These are phyloP conservation scores for Lichtheimia hyalospora DNA, from an alignment of 371 early-diverging fungal genomes.

Conservation along the genomic window DNA sequence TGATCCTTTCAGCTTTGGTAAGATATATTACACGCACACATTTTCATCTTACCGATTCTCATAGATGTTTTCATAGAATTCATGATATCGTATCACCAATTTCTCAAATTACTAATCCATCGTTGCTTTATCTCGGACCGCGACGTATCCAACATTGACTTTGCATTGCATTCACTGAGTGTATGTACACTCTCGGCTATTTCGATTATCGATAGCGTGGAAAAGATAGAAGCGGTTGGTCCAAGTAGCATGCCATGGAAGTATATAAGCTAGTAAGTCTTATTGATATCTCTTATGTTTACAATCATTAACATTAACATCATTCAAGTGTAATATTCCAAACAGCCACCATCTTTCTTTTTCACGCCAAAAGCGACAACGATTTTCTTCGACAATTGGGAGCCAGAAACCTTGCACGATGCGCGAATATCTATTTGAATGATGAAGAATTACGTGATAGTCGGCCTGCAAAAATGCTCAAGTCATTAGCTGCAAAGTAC, in stretches of 20 bases:
- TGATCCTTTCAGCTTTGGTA: neutral
- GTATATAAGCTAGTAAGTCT: slow-evolving; percentile 34
- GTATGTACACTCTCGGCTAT: slow-evolving; percentile 32
- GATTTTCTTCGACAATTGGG: slow-evolving; percentile 19
- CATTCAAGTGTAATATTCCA: slow-evolving; percentile 31
- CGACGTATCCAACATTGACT: slow-evolving; percentile 9
- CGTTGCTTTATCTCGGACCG: slow-evolving; percentile 16
- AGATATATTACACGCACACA: neutral
- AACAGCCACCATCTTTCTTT: slow-evolving; percentile 41
- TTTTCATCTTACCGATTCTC: neutral
- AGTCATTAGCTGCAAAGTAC: too few species aligned
- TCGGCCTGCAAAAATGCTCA: slow-evolving; percentile 12
- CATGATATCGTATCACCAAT: neutral
- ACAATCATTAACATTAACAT: neutral
- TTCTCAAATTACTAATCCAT: slow-evolving; percentile 14
- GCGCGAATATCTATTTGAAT: slow-evolving; percentile 13
- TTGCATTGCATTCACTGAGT: slow-evolving; percentile 30
- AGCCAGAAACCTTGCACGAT: slow-evolving; percentile 18
- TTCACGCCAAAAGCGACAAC: slow-evolving; percentile 31
- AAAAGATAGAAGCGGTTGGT: slow-evolving; percentile 13
- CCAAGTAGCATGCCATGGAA: slow-evolving; percentile 35
- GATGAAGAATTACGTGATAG: slow-evolving; percentile 17
- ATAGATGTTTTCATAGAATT: slow-evolving; percentile 18
- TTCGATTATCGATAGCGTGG: slow-evolving; percentile 19
- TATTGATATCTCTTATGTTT: neutral